phyloP scores from a whole-genome alignment of 257 asterid genomes.

The Lycium ferocissimum region DNA sequence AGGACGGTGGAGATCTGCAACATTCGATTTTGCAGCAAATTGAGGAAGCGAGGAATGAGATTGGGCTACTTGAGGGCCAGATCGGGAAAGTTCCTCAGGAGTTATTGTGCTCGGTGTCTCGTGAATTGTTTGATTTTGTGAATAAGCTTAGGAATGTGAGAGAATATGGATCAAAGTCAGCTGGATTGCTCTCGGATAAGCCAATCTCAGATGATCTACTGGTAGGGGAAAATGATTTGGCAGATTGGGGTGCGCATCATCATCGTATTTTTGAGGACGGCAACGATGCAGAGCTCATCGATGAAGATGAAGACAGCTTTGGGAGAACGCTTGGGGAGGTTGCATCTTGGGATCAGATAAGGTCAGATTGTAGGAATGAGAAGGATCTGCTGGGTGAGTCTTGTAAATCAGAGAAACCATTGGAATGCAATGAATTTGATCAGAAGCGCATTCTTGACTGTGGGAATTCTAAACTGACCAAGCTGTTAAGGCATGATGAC shows the following conservation, averaged over 20 bases:
- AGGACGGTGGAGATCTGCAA: slow-evolving; percentile 66
- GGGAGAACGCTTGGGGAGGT: slow-evolving; percentile 98
- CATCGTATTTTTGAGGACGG: slow-evolving; percentile 70
- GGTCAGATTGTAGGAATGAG: slow-evolving; percentile 66
- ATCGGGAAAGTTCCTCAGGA: slow-evolving; percentile 67
- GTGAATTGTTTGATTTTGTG: slow-evolving; percentile 72
- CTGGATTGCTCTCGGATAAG: slow-evolving; percentile 68
- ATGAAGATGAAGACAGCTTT: slow-evolving; percentile 96
- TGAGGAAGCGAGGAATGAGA: slow-evolving; percentile 80
- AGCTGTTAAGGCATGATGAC: slow-evolving; percentile 60
- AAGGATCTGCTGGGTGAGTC: slow-evolving; percentile 75
- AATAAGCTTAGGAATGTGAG: slow-evolving; percentile 72
- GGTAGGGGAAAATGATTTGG: slow-evolving; percentile 95
- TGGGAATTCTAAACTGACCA: slow-evolving; percentile 49
- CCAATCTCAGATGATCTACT: slow-evolving; percentile 77
- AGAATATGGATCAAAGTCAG: slow-evolving; percentile 76
- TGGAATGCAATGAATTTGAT: slow-evolving; percentile 77
- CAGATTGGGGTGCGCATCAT: slow-evolving; percentile 93
- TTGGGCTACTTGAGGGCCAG: slow-evolving; percentile 82
- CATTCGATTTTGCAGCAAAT: slow-evolving; percentile 76
- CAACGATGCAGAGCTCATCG: slow-evolving; percentile 83
- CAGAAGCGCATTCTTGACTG: slow-evolving; percentile 75
- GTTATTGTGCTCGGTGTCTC: slow-evolving; percentile 68
- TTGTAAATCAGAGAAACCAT: slow-evolving; percentile 87
- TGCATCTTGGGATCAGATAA: slow-evolving; percentile 92